These are phyloP conservation scores for Piloderma croceum DNA, from an alignment of 768 basidiomycete species.

Conservation along the genomic window DNA sequence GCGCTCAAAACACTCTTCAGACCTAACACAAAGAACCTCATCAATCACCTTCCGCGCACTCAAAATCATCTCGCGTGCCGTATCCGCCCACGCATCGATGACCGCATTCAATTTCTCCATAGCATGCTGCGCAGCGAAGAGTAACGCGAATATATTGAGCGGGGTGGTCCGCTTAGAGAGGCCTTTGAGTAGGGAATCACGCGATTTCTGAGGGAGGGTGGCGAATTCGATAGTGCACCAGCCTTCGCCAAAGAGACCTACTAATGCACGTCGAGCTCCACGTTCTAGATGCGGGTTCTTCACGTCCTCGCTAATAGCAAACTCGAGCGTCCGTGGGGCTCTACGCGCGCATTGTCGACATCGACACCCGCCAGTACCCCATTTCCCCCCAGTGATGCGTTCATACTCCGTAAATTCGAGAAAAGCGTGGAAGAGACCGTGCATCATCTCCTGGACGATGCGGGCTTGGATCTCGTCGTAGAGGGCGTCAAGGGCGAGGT, in stretches of 20 bases:
- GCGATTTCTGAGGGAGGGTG: slow-evolving; percentile 53
- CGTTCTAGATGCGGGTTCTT: slow-evolving; percentile 64
- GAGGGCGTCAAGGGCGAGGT: slow-evolving; percentile 70
- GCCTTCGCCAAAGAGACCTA: slow-evolving; percentile 81
- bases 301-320: slow-evolving; percentile 72
- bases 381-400: slow-evolving; percentile 62
- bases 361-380: slow-evolving; percentile 80
- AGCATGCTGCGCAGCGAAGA: slow-evolving; percentile 63
- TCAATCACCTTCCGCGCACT: slow-evolving; percentile 58
- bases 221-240: slow-evolving; percentile 87
- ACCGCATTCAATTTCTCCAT: slow-evolving; percentile 46
- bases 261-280: slow-evolving; percentile 68
- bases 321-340: slow-evolving; percentile 78
- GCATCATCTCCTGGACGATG: slow-evolving; percentile 83
- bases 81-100: slow-evolving; percentile 70
- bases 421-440: slow-evolving; percentile 83
- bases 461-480: slow-evolving; percentile 77
- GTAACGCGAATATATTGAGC: slow-evolving; percentile 57
- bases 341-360: slow-evolving; percentile 81
- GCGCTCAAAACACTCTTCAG: slow-evolving; percentile 61
- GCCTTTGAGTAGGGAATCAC: slow-evolving; percentile 67
- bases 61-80: slow-evolving; percentile 61
- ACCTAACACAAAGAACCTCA: slow-evolving; percentile 51
- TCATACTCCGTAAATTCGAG: slow-evolving; percentile 79
- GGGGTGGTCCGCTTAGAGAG: slow-evolving; percentile 66